phyloP scores from a whole-genome alignment of 371 early-diverging fungal genomes.

The Mortierella sp. region DNA sequence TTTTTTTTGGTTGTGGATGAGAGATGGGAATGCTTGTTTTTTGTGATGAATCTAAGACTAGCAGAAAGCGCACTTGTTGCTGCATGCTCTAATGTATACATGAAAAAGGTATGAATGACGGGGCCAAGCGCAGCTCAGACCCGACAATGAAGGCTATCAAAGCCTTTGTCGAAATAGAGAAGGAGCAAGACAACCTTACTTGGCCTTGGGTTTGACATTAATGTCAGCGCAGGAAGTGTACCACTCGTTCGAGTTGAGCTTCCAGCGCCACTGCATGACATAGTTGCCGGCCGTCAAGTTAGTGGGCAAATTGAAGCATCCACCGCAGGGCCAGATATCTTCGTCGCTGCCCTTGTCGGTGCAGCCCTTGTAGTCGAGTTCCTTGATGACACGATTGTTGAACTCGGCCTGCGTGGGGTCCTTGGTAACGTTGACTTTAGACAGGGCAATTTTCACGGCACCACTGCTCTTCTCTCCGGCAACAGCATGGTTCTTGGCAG shows the following conservation, averaged over 20 bases:
- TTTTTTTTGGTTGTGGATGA: background rate
- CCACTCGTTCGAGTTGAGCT: constrained; percentile 44
- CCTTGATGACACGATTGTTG: constrained; percentile 23
- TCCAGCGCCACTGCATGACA: constrained; percentile 58
- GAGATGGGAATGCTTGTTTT: background rate
- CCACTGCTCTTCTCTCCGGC: constrained; percentile 26
- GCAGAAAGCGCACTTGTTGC: constrained; percentile 8
- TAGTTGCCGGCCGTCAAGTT: constrained; percentile 28
- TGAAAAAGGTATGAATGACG: background rate
- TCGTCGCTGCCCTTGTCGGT: constrained; percentile 26
- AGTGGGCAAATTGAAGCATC: constrained; percentile 46
- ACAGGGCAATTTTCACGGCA: constrained; percentile 48
- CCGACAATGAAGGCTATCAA: background rate
- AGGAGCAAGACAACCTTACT: background rate
- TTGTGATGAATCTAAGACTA: background rate
- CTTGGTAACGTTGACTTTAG: constrained; percentile 29
- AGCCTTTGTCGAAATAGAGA: background rate
- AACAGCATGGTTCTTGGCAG: constrained; percentile 59
- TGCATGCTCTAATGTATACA: background rate
- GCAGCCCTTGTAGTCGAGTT: constrained; percentile 56
- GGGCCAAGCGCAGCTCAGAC: constrained; percentile 10
- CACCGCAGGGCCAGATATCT: constrained; percentile 56
- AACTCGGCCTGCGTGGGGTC: constrained; percentile 46
- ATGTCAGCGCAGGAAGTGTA: constrained; percentile 56
- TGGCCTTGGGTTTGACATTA: constrained; percentile 25